Evolutionary conservation across 805 yeast genomes (phyloP).

Genomic region (Candida maris): DNA sequence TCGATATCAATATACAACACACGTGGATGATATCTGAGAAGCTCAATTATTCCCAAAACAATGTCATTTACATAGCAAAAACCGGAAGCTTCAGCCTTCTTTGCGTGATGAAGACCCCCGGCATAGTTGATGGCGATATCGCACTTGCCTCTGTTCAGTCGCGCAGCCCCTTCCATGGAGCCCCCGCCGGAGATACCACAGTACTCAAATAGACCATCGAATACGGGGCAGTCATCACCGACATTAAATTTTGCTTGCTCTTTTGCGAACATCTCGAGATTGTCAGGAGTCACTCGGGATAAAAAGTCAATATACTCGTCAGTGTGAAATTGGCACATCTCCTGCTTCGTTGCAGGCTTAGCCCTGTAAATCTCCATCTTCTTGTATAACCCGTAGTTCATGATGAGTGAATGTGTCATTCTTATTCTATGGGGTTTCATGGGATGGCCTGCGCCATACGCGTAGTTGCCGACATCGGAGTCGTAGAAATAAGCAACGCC

Average conservation of each 20-base stretch:
- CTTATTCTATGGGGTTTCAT: conserved; percentile 99
- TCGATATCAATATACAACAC: conserved; percentile 87
- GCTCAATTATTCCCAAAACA: conserved; percentile 76
- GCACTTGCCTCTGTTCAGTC: conserved; percentile 74
- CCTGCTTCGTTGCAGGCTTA: conserved; percentile 96
- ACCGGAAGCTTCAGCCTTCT: conserved; percentile 85
- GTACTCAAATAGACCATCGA: conserved; percentile 73
- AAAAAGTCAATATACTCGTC: conserved; percentile 95
- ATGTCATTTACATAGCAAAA: conserved; percentile 90
- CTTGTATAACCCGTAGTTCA: conserved; percentile 95
- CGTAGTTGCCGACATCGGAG: conserved; percentile 95
- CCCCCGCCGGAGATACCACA: conserved; percentile 85
- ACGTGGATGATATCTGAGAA: conserved; percentile 78
- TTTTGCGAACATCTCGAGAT: conserved; percentile 77
- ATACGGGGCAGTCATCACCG: conserved; percentile 91
- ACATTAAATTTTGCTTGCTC: conserved; percentile 92
- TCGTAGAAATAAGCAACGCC: conserved; percentile 79
- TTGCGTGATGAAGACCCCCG: conserved; percentile 93
- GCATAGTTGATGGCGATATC: conserved; percentile 93
- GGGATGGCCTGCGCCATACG: conserved; percentile 98
- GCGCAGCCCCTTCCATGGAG: conserved; percentile 84
- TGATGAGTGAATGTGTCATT: conserved; percentile 95
- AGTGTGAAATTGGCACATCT: conserved; percentile 97
- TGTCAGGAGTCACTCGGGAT: conserved; percentile 88
- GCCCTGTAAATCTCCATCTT: conserved; percentile 97